Evolutionary conservation across 2,329 filamentous ascomycete genomes (phyloP), one percentile per base, ranked within the genome.

Genomic region (Penicillium crustosum): DNA sequence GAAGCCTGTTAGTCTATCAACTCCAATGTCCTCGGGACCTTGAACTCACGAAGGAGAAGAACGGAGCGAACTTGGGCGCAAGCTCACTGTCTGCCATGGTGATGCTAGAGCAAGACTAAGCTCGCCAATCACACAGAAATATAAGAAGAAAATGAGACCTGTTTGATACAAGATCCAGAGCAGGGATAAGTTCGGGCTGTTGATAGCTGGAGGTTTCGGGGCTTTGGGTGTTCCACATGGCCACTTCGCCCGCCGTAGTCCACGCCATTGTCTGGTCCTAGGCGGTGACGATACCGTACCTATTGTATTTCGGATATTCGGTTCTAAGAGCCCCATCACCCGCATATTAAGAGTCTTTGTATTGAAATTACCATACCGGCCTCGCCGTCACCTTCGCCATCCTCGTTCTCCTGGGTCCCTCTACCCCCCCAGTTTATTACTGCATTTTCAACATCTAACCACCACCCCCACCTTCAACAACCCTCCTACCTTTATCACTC

Each of bases 41-140:
- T 31, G 39, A 23, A 79, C 82, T 74, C 77, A 86, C 84, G 82
- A 88, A 88, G 73, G 86, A 86, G 70, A 88, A 81, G 78, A 88
- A 88, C 48, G 85, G 85, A 69, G 86, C 85, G 69, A 87, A 88
- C 74, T 83, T 84, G 64, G 86, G 86, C 57, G 84, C 76, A 61
- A 81, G 74, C 59, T 83, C 81, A 61, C 78, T 82, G 60, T 76
- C 75, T 48, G 73, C 71, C 76, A 79, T 78, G 59, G 57, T 77
- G 68, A 66, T 43, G n/a, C 17, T 36, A 9, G 35, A 17, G 42
- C 42, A 36, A 44, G 36, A 49, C 19, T 23, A 23, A n/a, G 27
- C 41, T 54, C 45, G 43, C 52, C 35, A 19, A 49, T 29, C n/a
- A 51, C 10, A 45, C 7, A n/a, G 10, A 25, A 19, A 31, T 29